Percentiles rank a stretch among this genome's conserved stretches.
Evolutionary conservation across 257 asterid species (phyloP).

Genomic region (Solanum verrucosum): DNA sequence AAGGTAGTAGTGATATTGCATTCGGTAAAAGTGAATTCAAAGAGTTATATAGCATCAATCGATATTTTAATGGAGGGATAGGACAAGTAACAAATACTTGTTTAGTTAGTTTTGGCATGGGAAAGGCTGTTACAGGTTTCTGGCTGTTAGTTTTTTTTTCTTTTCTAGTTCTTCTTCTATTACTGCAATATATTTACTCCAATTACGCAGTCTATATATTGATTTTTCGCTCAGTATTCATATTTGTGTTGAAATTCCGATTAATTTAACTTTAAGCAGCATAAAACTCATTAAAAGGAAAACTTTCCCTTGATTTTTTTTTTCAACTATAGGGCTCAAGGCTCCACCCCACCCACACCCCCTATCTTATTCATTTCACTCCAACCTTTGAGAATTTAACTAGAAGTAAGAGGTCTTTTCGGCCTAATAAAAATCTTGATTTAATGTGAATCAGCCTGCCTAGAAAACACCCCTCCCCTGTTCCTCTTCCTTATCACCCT

Average conservation of each 20-base stretch:
- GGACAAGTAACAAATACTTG: not conserved
- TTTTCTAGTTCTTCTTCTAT: not conserved
- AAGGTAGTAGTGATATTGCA: not conserved
- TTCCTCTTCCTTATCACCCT: not conserved
- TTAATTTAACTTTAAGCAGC: not conserved
- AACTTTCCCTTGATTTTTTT: no score
- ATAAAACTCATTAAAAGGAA: not conserved
- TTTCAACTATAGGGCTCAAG: not conserved
- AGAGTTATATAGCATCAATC: not conserved
- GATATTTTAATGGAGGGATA: not conserved
- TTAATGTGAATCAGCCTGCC: not conserved
- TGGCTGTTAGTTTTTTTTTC: not conserved
- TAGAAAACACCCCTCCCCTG: not conserved
- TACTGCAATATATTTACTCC: not conserved
- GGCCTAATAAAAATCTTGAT: not conserved
- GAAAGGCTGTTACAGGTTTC: not conserved
- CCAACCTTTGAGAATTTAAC: not conserved
- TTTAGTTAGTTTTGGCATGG: not conserved
- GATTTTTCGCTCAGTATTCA: not conserved
- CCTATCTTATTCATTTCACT: not conserved
- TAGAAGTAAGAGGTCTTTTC: not conserved
- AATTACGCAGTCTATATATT: not conserved
- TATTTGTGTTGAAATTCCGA: not conserved
- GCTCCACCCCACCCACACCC: no score
- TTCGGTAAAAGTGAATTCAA: not conserved